A percentile compares a stretch with the other conserved stretches of the same genome.
phyloP scores from a whole-genome alignment of 345 rosid species.

The Mallotus nudiflorus region DNA sequence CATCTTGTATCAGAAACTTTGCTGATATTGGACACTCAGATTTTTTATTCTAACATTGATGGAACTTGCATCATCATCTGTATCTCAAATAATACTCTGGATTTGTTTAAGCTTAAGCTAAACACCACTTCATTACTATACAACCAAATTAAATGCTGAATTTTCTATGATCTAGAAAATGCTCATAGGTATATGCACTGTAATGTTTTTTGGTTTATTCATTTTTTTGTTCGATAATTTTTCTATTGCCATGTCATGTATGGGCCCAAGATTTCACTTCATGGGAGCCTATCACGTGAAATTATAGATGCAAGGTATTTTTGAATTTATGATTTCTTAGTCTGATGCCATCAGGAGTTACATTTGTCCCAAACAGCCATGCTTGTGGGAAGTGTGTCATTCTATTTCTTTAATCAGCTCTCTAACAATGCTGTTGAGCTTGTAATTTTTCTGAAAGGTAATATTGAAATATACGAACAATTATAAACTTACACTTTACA shows the following conservation, averaged over 20 bases:
- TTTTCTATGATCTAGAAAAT: background rate
- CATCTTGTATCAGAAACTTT: background rate
- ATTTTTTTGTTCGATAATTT: background rate
- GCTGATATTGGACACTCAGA: background rate
- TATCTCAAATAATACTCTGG: background rate
- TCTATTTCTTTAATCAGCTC: background rate
- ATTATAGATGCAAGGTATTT: background rate
- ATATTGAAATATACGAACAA: background rate
- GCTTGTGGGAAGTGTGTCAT: background rate
- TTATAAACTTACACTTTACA: background rate
- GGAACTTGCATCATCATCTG: background rate
- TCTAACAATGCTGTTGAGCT: background rate
- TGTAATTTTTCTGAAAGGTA: background rate
- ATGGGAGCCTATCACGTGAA: background rate
- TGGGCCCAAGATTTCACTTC: background rate
- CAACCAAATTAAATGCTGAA: no score
- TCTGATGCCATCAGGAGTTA: background rate
- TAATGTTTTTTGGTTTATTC: no score
- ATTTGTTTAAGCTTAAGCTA: background rate
- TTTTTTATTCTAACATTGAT: background rate
- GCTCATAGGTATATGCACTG: background rate
- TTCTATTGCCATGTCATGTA: background rate
- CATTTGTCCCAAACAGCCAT: background rate
- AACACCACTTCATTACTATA: background rate
- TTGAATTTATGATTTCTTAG: background rate